Evolutionary conservation across 2,329 filamentous ascomycete species (phyloP), one percentile per base, ranked within the genome.

Genomic region (Cyphellophora europaea): DNA sequence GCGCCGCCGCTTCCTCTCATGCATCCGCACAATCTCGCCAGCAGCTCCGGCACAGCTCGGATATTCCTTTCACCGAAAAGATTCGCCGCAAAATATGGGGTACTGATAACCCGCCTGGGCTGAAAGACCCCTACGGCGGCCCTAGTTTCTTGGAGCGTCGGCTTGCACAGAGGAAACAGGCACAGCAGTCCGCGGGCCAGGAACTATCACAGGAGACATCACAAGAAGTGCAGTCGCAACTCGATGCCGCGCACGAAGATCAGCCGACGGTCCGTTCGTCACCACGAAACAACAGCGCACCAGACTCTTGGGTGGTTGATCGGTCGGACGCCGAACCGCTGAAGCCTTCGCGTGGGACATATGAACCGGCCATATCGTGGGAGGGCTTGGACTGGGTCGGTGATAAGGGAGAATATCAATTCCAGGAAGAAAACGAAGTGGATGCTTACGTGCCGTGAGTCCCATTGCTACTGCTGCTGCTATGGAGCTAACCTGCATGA

Each of bases 381-480:
- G 57, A 71, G 35, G 68, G 66, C 1, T 53, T 81, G 39, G 62
- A 70, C 44, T 58, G 56, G 32, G 61, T 80, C 19, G 77, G 77
- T 5, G 63, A 65, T 39, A 49, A 65, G 30, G 59, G 56, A 27
- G 54, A 50, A 38, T 66, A 60, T 59, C 50, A 44, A 23, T 50
- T 63, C 27, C 41, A 55, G 14, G 56, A 57, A 23, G 50, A 56
- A 30, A 52, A 53, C 19, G 42, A 52, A 11, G 49, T 51, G 11
- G 58, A 70, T 53, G 37, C 44, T 17, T 68, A 63, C 43, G 39
- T 48, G 31, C 55, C 60, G 65, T 69, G 57, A 38, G 61, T 57
- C 8, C 2, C 12, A 16, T 29, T 30, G 8, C 11, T 30, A 15
- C 16, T 29, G 11, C 11, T 17, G n/a, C 14, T 14, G 6, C 8